These are phyloP conservation scores for Sugiyamaella paludigena DNA, from an alignment of 1,139 yeast species.

Conservation along the genomic window DNA sequence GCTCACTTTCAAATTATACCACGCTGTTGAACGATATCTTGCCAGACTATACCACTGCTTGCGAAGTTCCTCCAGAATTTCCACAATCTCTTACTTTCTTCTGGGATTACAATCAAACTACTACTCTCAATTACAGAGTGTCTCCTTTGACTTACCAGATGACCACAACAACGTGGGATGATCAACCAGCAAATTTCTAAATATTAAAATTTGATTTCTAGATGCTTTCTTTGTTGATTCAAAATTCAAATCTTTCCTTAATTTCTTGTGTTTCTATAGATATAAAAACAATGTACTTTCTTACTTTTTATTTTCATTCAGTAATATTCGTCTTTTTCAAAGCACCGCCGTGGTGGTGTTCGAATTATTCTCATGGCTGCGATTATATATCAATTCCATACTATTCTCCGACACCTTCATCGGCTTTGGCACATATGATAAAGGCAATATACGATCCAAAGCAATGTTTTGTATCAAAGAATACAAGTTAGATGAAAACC, in stretches of 20 bases:
- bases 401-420: neutral
- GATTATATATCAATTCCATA: neutral
- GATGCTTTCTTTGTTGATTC: too few species aligned
- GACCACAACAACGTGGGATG: constrained; percentile 19
- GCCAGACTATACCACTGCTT: constrained; percentile 24
- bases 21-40: constrained; percentile 20
- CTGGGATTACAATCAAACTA: constrained; percentile 36
- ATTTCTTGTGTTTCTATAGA: too few species aligned
- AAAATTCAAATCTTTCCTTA: too few species aligned
- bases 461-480: constrained; percentile 72
- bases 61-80: constrained; percentile 28
- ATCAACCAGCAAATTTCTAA: constrained; percentile 8
- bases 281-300: too few species aligned
- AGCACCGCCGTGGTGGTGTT: too few species aligned
- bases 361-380: too few species aligned
- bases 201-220: too few species aligned
- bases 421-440: constrained; percentile 11
- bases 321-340: too few species aligned
- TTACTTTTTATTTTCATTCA: too few species aligned
- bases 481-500: constrained; percentile 80
- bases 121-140: constrained; percentile 22
- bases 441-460: constrained; percentile 66
- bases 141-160: constrained; percentile 25
- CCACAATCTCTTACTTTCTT: constrained; percentile 33
- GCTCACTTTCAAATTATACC: constrained; percentile 46